Conservation (phyloP, 768 basidiomycete species). For the Asterophora parasitica region DNA sequence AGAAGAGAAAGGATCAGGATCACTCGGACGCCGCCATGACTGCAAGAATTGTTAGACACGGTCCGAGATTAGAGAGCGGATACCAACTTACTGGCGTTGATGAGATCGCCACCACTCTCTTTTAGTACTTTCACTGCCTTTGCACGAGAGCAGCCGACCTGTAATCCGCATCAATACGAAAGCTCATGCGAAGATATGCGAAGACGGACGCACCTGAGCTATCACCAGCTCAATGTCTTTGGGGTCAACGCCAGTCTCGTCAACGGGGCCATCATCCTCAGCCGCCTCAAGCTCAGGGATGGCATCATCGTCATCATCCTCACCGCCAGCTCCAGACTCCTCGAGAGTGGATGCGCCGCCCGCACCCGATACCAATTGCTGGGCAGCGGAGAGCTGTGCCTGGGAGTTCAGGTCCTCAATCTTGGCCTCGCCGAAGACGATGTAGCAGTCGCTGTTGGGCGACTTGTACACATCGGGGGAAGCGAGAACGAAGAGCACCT, state of each 20-base stretch:
- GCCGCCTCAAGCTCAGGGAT: conserved; percentile 79
- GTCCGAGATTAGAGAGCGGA: neutral
- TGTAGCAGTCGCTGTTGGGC: conserved; percentile 95
- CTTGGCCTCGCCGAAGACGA: conserved; percentile 98
- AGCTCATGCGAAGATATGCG: neutral
- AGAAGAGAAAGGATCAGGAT: conserved; percentile 22
- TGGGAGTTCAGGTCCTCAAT: conserved; percentile 86
- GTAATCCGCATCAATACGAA: conserved; percentile 16
- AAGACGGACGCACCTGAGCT: conserved; percentile 36
- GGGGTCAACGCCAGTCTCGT: conserved; percentile 85
- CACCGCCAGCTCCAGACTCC: conserved; percentile 44
- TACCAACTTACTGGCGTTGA: conserved; percentile 84
- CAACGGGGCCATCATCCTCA: conserved; percentile 77
- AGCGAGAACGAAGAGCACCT: conserved; percentile 90
- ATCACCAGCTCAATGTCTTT: conserved; percentile 97
- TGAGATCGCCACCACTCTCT: conserved; percentile 89
- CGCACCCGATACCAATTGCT: conserved; percentile 63
- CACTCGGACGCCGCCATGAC: conserved; percentile 94
- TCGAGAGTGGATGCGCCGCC: conserved; percentile 44
- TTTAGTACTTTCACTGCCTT: conserved; percentile 90
- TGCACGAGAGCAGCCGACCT: conserved; percentile 85
- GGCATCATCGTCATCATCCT: conserved; percentile 75
- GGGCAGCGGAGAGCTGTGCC: conserved; percentile 71
- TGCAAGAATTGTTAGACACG: conserved; percentile 23
- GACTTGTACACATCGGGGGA: conserved; percentile 98